Percentiles rank a stretch among this genome's conserved stretches.
These are phyloP conservation scores for Rhododendron henanense DNA, from an alignment of 148 eudicot genomes.

Conservation along the genomic window DNA sequence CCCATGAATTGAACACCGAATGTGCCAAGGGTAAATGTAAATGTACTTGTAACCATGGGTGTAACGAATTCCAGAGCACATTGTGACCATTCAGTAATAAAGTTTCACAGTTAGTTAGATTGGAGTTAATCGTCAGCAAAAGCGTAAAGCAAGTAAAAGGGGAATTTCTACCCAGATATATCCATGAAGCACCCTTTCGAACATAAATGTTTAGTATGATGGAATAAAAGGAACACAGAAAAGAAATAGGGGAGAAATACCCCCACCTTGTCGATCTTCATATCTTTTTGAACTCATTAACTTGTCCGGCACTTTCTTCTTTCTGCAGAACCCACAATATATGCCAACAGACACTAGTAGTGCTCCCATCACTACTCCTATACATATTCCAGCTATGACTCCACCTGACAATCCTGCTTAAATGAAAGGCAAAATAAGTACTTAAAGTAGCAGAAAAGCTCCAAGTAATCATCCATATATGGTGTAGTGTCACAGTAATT, in stretches of 20 bases:
- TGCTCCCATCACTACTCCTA: conserved; percentile 15
- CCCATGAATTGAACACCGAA: background rate
- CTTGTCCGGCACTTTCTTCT: conserved; percentile 3
- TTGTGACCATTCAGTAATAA: background rate
- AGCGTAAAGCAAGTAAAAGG: background rate
- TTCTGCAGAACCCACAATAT: conserved; percentile 8
- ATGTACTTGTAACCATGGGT: background rate
- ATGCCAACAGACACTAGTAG: conserved; percentile 7
- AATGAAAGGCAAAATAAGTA: background rate
- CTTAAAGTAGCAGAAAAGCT: conserved; percentile 6
- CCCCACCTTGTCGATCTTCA: conserved; percentile 8
- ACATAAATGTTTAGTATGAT: background rate
- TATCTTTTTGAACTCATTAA: background rate
- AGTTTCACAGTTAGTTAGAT: background rate
- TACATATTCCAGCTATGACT: conserved; percentile 18
- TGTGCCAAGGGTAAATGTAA: background rate
- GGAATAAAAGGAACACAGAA: background rate
- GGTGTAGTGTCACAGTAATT: background rate
- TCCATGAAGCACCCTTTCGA: background rate
- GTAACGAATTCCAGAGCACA: background rate
- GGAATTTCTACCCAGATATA: background rate
- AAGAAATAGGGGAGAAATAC: background rate
- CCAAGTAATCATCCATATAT: conserved; percentile 2
- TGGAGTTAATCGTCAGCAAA: background rate
- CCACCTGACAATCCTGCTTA: conserved; percentile 16